These are phyloP conservation scores for Flaveria ramosissima DNA, from an alignment of 129 eudicot genomes.

Conservation along the genomic window DNA sequence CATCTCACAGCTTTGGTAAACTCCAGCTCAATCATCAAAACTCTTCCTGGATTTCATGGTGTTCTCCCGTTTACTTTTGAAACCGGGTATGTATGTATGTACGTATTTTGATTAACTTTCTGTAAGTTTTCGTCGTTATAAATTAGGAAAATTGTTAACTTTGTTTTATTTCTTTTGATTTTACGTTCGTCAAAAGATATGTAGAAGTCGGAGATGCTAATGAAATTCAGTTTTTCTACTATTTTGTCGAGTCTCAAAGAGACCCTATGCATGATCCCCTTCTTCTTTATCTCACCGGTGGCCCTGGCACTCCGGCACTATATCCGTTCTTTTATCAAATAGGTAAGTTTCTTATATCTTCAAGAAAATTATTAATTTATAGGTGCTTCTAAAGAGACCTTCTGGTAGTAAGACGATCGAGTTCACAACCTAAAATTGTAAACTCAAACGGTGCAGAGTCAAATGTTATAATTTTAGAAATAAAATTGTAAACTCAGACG, in stretches of 20 bases:
- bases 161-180: background rate
- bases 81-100: background rate
- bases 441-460: too few relatives aligned
- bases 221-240: background rate
- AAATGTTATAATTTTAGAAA: too few relatives aligned
- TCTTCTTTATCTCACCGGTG: conserved; percentile 4
- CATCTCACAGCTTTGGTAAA: background rate
- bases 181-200: background rate
- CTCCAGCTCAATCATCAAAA: background rate
- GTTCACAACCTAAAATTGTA: too few relatives aligned
- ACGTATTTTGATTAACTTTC: background rate
- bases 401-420: too few relatives aligned
- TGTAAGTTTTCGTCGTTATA: background rate
- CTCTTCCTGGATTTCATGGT: background rate
- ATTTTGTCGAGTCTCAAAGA: background rate
- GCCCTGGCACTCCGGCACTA: background rate
- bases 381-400: too few relatives aligned
- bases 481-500: too few relatives aligned
- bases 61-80: background rate
- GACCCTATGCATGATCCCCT: background rate
- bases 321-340: background rate
- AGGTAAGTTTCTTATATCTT: background rate
- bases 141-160: background rate
- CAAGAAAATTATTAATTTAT: too few relatives aligned
- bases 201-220: background rate